These are phyloP conservation scores for Naganishia cerealis DNA, from an alignment of 1,284 basidiomycete species.

Conservation along the genomic window DNA sequence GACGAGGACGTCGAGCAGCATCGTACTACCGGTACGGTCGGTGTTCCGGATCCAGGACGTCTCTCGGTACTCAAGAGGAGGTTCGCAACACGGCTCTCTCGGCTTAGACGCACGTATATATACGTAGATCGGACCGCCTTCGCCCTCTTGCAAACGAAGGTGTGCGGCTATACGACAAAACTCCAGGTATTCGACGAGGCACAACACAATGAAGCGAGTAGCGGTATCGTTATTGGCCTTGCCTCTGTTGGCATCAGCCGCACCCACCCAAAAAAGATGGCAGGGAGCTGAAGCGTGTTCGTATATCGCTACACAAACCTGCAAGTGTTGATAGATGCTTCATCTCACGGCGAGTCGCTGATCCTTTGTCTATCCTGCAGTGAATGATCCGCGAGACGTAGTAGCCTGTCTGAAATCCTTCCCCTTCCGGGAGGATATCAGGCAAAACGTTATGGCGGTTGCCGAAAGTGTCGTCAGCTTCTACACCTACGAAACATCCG, in stretches of 20 bases:
- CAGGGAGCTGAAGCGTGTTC: slow-evolving; percentile 23
- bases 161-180: not conserved
- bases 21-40: not conserved
- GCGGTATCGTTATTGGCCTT: slow-evolving; percentile 6
- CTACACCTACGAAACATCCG: slow-evolving; percentile 66
- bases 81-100: no score
- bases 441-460: slow-evolving; percentile 59
- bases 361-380: not conserved
- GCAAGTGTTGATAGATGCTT: not conserved
- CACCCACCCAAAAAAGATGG: slow-evolving; percentile 17
- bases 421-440: slow-evolving; percentile 65
- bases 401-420: slow-evolving; percentile 64
- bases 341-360: not conserved
- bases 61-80: not conserved
- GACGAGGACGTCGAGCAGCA: not conserved
- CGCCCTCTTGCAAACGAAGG: not conserved
- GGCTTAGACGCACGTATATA: not conserved
- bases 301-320: slow-evolving; percentile 21
- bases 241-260: slow-evolving; percentile 11
- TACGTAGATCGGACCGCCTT: not conserved
- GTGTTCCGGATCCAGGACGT: not conserved
- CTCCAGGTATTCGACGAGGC: not conserved
- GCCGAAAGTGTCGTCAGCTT: slow-evolving; percentile 60
- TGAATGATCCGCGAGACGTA: slow-evolving; percentile 57
- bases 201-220: slow-evolving; percentile 5